Base-by-base conservation (phyloP, 2,329 filamentous ascomycete genomes). In the Microdochium trichocladiopsis region DNA sequence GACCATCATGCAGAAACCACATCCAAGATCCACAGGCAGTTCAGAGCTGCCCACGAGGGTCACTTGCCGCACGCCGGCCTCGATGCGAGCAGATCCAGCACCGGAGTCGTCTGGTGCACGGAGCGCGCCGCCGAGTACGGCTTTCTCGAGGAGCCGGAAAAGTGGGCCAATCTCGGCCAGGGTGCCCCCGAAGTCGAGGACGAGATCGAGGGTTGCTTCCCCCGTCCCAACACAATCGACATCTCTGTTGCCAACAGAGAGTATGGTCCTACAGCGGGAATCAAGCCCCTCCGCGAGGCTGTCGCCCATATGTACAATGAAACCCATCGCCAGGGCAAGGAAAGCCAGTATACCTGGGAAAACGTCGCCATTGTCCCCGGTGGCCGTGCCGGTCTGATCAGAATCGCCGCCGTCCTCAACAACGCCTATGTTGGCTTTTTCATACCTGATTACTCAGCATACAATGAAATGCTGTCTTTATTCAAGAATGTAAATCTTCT, bases 321-420 rank as follows among this genome's bases (percentile, higher is more conserved):
- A 68, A 88, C 93, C 69, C 93, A 96, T 64, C 85, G 93, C 58
- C 74, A 93, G 72, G 90, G 88, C 64, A 95, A 94, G 74, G 79
- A 84, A 11, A 93, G 87, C 70, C 79, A 95, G 72, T 97, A 97
- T 69, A 95, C 89, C 5, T 96, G 90, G 88, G 93, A 97, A 76
- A 97, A 97, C 69, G 93, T 96, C 18, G 92, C 89, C 68, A 95
- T 97, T 67, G 93, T 97, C 3, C 93, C 93, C 47, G 92, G 92
- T 69, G 93, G 93, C 37, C 84, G 93, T 62, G 93, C 93, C 31
- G 93, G 93, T 49, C 75, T 97, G 71, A 96, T 96, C 67, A 84
- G 93, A 61, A 96, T 97, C 67, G 93, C 93, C 21, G 93, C 93
- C 50, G 91, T 97, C 5, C 73, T 97, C 60, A 93, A 93, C 58